Evolutionary conservation across 441 rosid genomes (phyloP), one percentile per base, ranked within the genome.

Genomic region (Oxalis stricta): DNA sequence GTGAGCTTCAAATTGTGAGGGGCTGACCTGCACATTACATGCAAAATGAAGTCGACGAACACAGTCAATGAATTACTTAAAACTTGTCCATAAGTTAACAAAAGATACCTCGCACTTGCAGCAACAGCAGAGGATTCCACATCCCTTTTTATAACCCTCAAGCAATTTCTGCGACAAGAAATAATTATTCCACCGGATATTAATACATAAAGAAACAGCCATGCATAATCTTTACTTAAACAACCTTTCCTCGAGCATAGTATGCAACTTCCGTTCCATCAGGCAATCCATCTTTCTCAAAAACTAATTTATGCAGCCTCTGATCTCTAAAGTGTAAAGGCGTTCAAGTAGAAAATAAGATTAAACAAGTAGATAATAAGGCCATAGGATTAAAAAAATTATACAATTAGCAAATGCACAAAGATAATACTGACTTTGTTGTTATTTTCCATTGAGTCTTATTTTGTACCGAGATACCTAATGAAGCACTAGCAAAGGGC

Each of bases 1-100:
- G 72, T 89, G 97, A 72, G 82, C 94, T 72, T 89, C 95, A 49
- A 89, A 89, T 20, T 73, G 77, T 41, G 97, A 84, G 56, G 99
- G 84, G 73, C 99, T 91, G 65, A 91, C 96, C 99, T 91, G 83
- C 67, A 60, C 45, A 38, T 53, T 49, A 55, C 38, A 53, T 23
- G 51, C 36, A 47, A 26, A 48, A 40, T 36, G 35, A 32, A 52
- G 26, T 36, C 21, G n/a, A n/a, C n/a, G n/a, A 54, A 38, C 11
- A 33, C 24, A 24, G 48, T 18, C 14, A 50, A 28, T 33, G 23
- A 18, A 51, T 18, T 36, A 48, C 41, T 24, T 31, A 26, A 34
- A 11, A 36, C 32, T 26, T 35, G 19, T 57, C 44, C 22, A 52
- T 21, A 41, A 29, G 51, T 46, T 46, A 62, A 61, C 47, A 61